Evolutionary conservation across 1,284 basidiomycete genomes (phyloP).

Genomic region (Rugosomyces carneus): DNA sequence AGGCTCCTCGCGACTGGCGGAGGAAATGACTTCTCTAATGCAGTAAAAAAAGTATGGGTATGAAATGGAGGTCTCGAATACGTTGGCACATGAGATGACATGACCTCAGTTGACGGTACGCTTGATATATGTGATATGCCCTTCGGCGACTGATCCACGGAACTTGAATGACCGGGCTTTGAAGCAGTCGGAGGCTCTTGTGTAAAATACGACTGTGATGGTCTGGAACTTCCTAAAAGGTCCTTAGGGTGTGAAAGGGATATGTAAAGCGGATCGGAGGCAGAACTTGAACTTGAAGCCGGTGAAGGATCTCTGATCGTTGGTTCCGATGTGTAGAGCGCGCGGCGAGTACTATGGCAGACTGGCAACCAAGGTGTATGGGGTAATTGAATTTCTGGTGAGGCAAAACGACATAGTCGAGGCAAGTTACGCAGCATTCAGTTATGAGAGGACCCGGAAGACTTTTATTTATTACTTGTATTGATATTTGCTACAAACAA

Average conservation of each 20-base stretch:
- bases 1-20: conserved; percentile 65
- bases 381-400: conserved; percentile 5
- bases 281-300: no score
- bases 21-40: conserved; percentile 66
- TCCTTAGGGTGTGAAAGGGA: conserved; percentile 26
- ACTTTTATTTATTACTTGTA: no score
- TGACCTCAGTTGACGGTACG: conserved; percentile 16
- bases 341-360: conserved; percentile 2
- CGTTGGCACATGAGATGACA: conserved; percentile 20
- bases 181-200: conserved; percentile 9
- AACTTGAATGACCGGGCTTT: conserved; percentile 8
- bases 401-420: conserved; percentile 9
- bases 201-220: conserved; percentile 8
- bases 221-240: conserved; percentile 12
- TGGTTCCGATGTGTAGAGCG: conserved; percentile 6
- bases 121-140: conserved; percentile 12
- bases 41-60: conserved; percentile 59
- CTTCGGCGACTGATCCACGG: conserved; percentile 11
- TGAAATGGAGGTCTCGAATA: conserved; percentile 52
- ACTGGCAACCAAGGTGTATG: not conserved
- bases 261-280: conserved; percentile 15
- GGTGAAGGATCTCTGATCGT: conserved; percentile 12
- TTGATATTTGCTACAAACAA: conserved; percentile 8
- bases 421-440: conserved; percentile 13
- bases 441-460: not conserved